Evolutionary conservation across 2,329 filamentous ascomycete genomes (phyloP), one percentile per base, ranked within the genome.

Genomic region (Alternaria conjuncta): DNA sequence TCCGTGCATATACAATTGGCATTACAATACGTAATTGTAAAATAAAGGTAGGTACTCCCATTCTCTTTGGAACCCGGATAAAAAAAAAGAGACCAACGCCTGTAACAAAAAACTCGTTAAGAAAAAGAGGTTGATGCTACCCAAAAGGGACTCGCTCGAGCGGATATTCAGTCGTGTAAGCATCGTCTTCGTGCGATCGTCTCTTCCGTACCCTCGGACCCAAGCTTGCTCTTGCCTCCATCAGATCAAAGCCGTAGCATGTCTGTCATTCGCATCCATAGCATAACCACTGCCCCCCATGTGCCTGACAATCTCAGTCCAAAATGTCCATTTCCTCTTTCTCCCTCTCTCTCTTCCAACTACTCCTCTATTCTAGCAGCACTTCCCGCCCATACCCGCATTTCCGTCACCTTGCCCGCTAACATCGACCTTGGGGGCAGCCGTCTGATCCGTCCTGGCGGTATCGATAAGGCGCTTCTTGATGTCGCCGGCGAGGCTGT

Each of bases 401-500:
- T 71, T 73, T 4, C 69, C 67, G 9, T 60, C 53, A 30, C 71
- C 71, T 30, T 70, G 65, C n/a, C 77, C 77, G 1, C 73, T 71
- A 6, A 80, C 78, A 41, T 79, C 73, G n/a, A 80, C 78, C 60
- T 68, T 75, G 20, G 71, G 68, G 9, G 64, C 71, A 13, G 67
- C 30, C 4, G 72, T 65, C 63, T 73, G 72, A 72, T 96, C 92
- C 68, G 88, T 88, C 86, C 95, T 93, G 71, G 90, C 89, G 68
- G 90, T 96, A 81, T 98, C 95, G 82, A 97, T 96, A 81, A 97
- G 91, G 73, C 93, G 90, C 87, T 97, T 97, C 90, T 99, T 99
- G 86, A 99, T 98, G 79, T 98, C 95, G 70, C 92, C 89, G 15
- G 96, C 96, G 73, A 99, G 88, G 80, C 88, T 94, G 86, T 96